Evolutionary conservation across 495 filamentous ascomycete species (phyloP), one percentile per base, ranked within the genome.

Genomic region (Neohortaea acidophila): DNA sequence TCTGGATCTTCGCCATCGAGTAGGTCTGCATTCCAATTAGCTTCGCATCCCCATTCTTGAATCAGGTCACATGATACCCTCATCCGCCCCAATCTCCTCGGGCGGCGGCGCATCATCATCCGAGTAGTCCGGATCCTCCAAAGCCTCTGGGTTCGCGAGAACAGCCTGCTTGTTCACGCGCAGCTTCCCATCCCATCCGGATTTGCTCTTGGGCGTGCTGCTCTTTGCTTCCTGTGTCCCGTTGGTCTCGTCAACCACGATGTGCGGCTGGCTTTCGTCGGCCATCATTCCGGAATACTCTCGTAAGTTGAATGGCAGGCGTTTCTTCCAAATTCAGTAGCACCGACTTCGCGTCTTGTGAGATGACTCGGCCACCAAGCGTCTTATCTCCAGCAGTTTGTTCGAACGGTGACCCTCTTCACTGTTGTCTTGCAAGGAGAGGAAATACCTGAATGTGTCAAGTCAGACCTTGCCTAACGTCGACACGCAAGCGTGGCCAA

Each of bases 181-280:
- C 36, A 92, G 67, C 60, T 94, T 94, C 36, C 86, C 86, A 61
- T 93, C 85, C 85, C 85, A 94, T 38, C 85, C 85, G 1, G 44
- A 38, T 18, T 42, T 36, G 34, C 48, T 52, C 8, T 45, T 44
- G 20, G 44, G 49, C 39, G 41, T 44, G 21, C 38, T 43, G 7
- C 33, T n/a, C 29, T 47, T 36, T n/a, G 20, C 14, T n/a, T n/a
- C n/a, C 8, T 3, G 9, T 29, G 46, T 37, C 4, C 21, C 20
- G 20, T 24, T 26, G 11, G 34, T 14, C n/a, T 26, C n/a, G 11
- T n/a, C 14, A 3, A 13, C 21, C 11, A 20, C 22, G 21, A 13
- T 26, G 14, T 20, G 19, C 3, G 18, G 14, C 32, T 34, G 32
- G 5, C 15, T 15, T 34, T 34, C 15, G 4, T 6, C 32, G 4